Conservation (phyloP, 2,329 filamentous ascomycete genomes). For the Pseudopyricularia cyperi region DNA sequence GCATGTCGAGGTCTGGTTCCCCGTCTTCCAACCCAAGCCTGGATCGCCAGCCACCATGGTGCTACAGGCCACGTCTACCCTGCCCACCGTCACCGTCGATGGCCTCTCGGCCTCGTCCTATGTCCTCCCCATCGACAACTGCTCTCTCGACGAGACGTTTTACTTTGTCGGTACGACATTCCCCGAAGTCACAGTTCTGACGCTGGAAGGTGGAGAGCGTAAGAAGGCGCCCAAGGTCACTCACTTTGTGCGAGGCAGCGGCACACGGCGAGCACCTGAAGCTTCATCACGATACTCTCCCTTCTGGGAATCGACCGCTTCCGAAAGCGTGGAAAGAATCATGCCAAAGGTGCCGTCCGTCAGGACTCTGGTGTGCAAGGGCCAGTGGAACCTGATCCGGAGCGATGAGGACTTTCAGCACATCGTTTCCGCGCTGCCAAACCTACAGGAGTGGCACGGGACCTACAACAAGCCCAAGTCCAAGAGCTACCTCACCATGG, state of each 20-base stretch:
- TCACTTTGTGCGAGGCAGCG: conserved; percentile 28
- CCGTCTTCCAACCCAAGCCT: conserved; percentile 52
- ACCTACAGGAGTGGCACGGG: conserved; percentile 49
- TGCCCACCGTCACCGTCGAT: conserved; percentile 40
- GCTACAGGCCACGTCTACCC: conserved; percentile 27
- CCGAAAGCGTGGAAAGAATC: conserved; percentile 4
- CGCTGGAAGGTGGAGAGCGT: conserved; percentile 63
- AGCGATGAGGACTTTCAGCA: conserved; percentile 47
- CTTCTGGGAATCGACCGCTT: not conserved
- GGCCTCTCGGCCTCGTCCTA: conserved; percentile 46
- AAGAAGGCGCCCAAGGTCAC: conserved; percentile 59
- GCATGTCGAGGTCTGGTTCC: conserved; percentile 68
- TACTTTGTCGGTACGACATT: conserved; percentile 46
- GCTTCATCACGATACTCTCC: not conserved
- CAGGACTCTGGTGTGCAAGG: conserved; percentile 56
- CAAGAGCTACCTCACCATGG: conserved; percentile 60
- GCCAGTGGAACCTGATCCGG: conserved; percentile 66
- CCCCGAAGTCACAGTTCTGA: conserved; percentile 50
- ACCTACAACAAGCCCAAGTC: conserved; percentile 60
- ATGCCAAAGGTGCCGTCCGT: conserved; percentile 36
- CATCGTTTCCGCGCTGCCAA: conserved; percentile 50
- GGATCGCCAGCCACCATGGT: conserved; percentile 19
- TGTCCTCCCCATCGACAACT: conserved; percentile 49
- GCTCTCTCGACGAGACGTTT: conserved; percentile 58
- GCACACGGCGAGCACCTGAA: not conserved